Evolutionary conservation across 2,329 filamentous ascomycete species (phyloP), one percentile per base, ranked within the genome.

Genomic region (Epichloe hybrida): DNA sequence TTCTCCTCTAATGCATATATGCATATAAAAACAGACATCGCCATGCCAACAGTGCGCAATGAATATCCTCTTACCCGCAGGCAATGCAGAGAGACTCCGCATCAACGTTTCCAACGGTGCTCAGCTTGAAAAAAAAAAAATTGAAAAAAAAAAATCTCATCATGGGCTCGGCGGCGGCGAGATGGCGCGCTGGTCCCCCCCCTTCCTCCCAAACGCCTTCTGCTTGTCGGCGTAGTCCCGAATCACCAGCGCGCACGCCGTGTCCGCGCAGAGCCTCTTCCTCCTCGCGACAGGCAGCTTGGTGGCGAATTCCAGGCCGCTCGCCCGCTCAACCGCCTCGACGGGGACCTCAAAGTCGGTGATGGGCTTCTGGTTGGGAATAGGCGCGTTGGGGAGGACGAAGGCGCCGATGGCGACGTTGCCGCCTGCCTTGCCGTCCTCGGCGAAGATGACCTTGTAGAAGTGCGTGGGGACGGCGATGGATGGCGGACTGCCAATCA

Each of bases 381-480:
- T 98, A 17, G 72, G 75, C 2, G 88, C 89, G 66, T 98, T 98
- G 15, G 93, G 93, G 60, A 98, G 75, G 49, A 98, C 91, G 62
- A 98, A 98, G 7, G 93, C 93, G 44, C 88, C 93, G 37, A 98
- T 72, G 35, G 89, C 88, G 36, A 98, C 93, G 55, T 84, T 84
- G 17, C 87, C 86, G 27, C 75, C 75, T 9, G 63, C 68, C 1
- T 68, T 71, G 3, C 85, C 86, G 62, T 95, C 88, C 70, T 98
- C 93, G 27, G 88, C 93, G 62, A 93, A 95, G 59, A 98, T 93
- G 62, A 98, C 88, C 74, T 98, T 98, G 79, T 95, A 98, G 72
- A 98, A 98, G 68, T 98, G 93, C 21, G 93, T 98, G 3, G 93
- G 93, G 49, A 98, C 93, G 27, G 93, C 90, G 50, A 98, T 86